A percentile compares a stretch with the other conserved stretches of the same genome.
Evolutionary conservation across 495 filamentous ascomycete genomes (phyloP).

Genomic region (Staphylotrichum tortipilum): DNA sequence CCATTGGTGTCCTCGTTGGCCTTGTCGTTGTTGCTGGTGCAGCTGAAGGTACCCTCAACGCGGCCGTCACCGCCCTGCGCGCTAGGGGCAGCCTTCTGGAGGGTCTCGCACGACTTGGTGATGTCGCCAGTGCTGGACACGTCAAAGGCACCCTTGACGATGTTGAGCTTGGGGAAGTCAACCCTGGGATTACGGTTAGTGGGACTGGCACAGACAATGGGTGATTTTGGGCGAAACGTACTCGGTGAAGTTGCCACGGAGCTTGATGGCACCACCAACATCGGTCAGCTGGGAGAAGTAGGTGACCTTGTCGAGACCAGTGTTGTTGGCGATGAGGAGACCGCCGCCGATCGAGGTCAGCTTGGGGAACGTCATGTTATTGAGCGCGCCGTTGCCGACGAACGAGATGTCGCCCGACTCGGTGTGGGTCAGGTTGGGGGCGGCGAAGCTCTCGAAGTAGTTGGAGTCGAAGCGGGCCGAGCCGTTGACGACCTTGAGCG

Average conservation of each 20-base stretch:
- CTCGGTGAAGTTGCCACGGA: constrained; percentile 76
- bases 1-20: constrained; percentile 35
- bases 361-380: constrained; percentile 64
- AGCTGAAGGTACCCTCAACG: constrained; percentile 56
- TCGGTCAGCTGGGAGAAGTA: constrained; percentile 56
- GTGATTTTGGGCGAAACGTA: constrained; percentile 39
- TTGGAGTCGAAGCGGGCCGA: constrained; percentile 79
- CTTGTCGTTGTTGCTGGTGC: constrained; percentile 38
- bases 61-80: constrained; percentile 31
- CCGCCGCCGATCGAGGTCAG: constrained; percentile 66
- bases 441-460: constrained; percentile 56
- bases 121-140: constrained; percentile 64
- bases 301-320: constrained; percentile 51
- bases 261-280: constrained; percentile 81
- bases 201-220: background rate
- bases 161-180: constrained; percentile 55
- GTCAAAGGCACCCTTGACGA: constrained; percentile 83
- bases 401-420: constrained; percentile 64
- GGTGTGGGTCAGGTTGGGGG: constrained; percentile 72
- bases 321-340: constrained; percentile 83
- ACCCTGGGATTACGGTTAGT: constrained; percentile 43
- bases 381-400: constrained; percentile 64
- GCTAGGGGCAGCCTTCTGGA: constrained; percentile 34
- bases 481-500: constrained; percentile 65
- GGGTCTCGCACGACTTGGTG: constrained; percentile 34